phyloP scores from a whole-genome alignment of 1,139 yeast species.

The Chernovozyma sophiae-reginae region DNA sequence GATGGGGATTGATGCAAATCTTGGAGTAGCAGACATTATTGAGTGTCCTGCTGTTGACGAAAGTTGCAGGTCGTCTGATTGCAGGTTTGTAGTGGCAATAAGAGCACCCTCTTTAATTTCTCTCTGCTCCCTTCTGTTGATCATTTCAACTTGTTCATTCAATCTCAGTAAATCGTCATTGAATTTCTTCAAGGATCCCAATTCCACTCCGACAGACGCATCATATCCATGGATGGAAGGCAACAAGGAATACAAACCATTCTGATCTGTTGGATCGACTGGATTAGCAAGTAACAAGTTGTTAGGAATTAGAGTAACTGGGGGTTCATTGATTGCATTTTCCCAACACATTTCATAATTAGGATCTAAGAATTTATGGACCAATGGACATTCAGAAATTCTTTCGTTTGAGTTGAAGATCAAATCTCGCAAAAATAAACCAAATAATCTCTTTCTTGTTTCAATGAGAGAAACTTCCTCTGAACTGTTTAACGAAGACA shows the following conservation, averaged over 20 bases:
- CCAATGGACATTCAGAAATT: constrained; percentile 26
- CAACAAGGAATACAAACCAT: constrained; percentile 40
- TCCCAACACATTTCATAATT: constrained; percentile 47
- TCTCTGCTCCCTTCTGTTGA: constrained; percentile 20
- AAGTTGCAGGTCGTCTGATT: neutral
- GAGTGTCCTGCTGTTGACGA: neutral
- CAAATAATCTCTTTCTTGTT: constrained; percentile 39
- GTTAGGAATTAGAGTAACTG: constrained; percentile 37
- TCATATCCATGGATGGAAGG: constrained; percentile 29
- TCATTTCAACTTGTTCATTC: constrained; percentile 32
- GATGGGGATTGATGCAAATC: constrained; percentile 29
- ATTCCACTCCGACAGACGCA: constrained; percentile 22
- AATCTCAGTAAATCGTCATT: constrained; percentile 36
- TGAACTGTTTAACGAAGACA: constrained; percentile 36
- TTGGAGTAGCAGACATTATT: neutral
- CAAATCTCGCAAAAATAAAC: constrained; percentile 34
- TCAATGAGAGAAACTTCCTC: constrained; percentile 38
- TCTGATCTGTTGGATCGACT: constrained; percentile 41
- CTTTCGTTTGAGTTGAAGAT: constrained; percentile 24
- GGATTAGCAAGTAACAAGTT: constrained; percentile 43
- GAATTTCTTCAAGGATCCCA: constrained; percentile 29
- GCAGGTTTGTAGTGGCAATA: neutral
- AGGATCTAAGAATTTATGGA: constrained; percentile 46
- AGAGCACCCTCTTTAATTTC: constrained; percentile 8
- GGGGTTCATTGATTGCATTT: constrained; percentile 46